Percentiles rank a stretch among this genome's conserved stretches.
Conservation (phyloP, 108 stramenopile genomes). For the Licmophora abbreviata region DNA sequence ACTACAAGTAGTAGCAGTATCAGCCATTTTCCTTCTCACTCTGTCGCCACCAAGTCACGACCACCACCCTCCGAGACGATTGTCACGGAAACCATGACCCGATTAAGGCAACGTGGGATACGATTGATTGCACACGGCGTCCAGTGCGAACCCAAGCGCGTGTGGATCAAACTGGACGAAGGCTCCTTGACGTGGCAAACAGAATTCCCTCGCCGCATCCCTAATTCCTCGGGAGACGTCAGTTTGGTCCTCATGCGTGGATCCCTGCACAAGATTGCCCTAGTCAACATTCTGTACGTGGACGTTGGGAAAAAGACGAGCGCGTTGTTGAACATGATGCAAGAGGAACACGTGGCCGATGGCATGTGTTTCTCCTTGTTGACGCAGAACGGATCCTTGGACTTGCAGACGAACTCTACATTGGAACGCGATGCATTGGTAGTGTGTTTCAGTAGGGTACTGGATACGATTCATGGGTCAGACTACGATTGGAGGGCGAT, state of each 20-base stretch:
- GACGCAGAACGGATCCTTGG: constrained; percentile 50
- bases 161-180: constrained; percentile 35
- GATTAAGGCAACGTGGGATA: constrained; percentile 36
- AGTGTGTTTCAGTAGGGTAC: constrained; percentile 35
- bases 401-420: constrained; percentile 42
- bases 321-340: constrained; percentile 23
- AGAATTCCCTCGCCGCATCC: constrained; percentile 36
- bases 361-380: constrained; percentile 32
- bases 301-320: constrained; percentile 57
- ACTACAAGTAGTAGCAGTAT: constrained; percentile 7
- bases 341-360: background rate
- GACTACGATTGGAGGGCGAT: constrained; percentile 25
- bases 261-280: constrained; percentile 32
- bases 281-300: constrained; percentile 42
- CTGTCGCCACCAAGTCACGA: constrained; percentile 19
- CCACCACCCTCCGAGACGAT: constrained; percentile 28
- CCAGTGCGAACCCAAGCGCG: constrained; percentile 48
- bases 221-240: constrained; percentile 18
- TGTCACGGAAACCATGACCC: constrained; percentile 28
- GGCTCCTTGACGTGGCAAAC: constrained; percentile 41
- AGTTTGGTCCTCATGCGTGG: constrained; percentile 44
- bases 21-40: constrained; percentile 31
- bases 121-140: constrained; percentile 55
- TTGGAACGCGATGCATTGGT: constrained; percentile 56
- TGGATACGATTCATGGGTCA: constrained; percentile 47